Evolutionary conservation across 179 eudicot species (phyloP), one percentile per base, ranked within the genome.

Genomic region (Actinidia arguta): DNA sequence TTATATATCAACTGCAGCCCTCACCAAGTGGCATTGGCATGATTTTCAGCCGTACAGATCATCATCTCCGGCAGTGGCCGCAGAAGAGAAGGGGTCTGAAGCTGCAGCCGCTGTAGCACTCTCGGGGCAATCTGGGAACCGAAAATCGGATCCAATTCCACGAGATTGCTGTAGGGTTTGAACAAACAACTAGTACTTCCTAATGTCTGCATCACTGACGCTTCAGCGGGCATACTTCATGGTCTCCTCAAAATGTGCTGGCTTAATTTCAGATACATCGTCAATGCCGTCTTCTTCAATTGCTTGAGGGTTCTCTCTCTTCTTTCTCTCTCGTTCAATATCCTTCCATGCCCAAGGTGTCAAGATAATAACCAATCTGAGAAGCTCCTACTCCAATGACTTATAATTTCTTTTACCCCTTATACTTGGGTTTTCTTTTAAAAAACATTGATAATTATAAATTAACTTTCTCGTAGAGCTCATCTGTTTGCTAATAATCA

Each of bases 151-250:
- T 46, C 92, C 92, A 13, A 90, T 81, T 4, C 92, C 92, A 66
- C 93, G 83, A 46, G 91, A 90, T 71, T 92, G 94, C 87, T 92
- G 94, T 72, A 92, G 67, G 0, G 93, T 91, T 85, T 89, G 92
- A 67, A 90, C 90, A 86, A 91, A 91, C 11, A 85, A 84, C 88
- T 89, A 90, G 75, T 91, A 91, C 50, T 91, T 91, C 78, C 93
- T 86, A 42, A 89, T 91, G 76, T 91, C 92, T 44, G 90, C 90
- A 78, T 91, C 92, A 36, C 90, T 90, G 3, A 90, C 93, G 86
- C 92, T 90, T 76, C 93, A 76, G 0, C 93, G 88, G 10, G 93
- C 92, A 75, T 84, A 90, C 42, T 87, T 90, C 93, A 90, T 90
- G 0, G 90, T 87, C 80, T 90, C 93, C 59, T 89, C 93, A 54